These are phyloP conservation scores for Capsicum chinense DNA, from an alignment of 257 asterid genomes.

Conservation along the genomic window DNA sequence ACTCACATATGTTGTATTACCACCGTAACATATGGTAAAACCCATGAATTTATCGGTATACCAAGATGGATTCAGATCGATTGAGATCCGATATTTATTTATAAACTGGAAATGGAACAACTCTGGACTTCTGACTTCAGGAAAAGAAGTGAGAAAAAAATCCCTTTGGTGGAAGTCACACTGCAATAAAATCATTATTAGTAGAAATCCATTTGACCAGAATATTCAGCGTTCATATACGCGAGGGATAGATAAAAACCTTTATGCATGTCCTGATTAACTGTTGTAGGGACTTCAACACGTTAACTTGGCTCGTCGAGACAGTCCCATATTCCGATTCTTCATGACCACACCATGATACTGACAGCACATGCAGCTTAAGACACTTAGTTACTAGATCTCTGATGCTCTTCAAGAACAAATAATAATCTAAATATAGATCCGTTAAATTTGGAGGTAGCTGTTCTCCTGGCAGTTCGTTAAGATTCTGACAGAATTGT, in stretches of 20 bases:
- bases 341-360: background rate
- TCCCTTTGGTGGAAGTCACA: background rate
- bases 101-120: too few relatives aligned
- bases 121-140: background rate
- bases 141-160: background rate
- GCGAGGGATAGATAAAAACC: background rate
- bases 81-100: too few relatives aligned
- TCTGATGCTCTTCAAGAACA: background rate
- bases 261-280: background rate
- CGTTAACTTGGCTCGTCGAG: background rate
- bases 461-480: background rate
- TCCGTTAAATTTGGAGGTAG: background rate
- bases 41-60: too few relatives aligned
- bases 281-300: background rate
- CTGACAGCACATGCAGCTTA: background rate
- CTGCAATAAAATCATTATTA: background rate
- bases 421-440: background rate
- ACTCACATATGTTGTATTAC: too few relatives aligned
- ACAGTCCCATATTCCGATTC: too few relatives aligned
- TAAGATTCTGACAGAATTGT: background rate
- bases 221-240: background rate
- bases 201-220: background rate
- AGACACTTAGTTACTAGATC: background rate
- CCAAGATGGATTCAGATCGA: too few relatives aligned
- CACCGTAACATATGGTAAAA: too few relatives aligned